A percentile compares a stretch with the other conserved stretches of the same genome.
Evolutionary conservation across 768 basidiomycete species (phyloP).

Genomic region (Mycena belliarum): DNA sequence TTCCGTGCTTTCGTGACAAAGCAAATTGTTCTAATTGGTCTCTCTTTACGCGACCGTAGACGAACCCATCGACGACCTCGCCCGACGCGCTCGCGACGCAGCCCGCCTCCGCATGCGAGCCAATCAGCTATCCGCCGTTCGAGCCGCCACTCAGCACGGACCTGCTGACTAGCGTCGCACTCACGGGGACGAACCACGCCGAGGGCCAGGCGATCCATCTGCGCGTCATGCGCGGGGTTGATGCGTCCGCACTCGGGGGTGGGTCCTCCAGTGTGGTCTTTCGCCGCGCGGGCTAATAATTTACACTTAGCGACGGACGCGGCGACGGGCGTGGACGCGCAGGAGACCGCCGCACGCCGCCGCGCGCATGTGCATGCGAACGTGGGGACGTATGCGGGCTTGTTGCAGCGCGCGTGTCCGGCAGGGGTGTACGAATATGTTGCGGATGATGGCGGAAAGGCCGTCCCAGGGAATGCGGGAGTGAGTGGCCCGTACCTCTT

Average conservation of each 20-base stretch:
- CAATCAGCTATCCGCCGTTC: constrained; percentile 84
- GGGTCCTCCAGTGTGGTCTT: no score
- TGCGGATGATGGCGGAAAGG: constrained; percentile 51
- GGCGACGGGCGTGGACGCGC: constrained; percentile 10
- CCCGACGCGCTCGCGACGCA: constrained; percentile 74
- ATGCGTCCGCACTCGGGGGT: background rate
- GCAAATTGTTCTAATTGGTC: no score
- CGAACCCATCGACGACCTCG: constrained; percentile 28
- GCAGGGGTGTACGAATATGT: constrained; percentile 98
- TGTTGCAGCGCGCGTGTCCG: constrained; percentile 89
- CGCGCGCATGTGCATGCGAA: constrained; percentile 75
- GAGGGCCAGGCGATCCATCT: constrained; percentile 95
- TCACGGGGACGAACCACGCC: constrained; percentile 95
- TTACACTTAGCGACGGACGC: constrained; percentile 22
- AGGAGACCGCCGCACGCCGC: constrained; percentile 46
- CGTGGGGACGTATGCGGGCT: constrained; percentile 77
- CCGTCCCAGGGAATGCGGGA: constrained; percentile 30
- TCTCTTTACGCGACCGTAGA: no score
- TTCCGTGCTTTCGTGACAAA: no score
- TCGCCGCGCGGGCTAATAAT: no score
- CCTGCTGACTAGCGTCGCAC: constrained; percentile 82
- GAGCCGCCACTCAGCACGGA: constrained; percentile 92
- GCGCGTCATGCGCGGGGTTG: constrained; percentile 46
- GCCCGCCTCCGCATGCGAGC: constrained; percentile 61
- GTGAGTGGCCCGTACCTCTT: no score